Base-by-base conservation (phyloP, 2,329 filamentous ascomycete genomes). In the Colletotrichum sansevieriae region DNA sequence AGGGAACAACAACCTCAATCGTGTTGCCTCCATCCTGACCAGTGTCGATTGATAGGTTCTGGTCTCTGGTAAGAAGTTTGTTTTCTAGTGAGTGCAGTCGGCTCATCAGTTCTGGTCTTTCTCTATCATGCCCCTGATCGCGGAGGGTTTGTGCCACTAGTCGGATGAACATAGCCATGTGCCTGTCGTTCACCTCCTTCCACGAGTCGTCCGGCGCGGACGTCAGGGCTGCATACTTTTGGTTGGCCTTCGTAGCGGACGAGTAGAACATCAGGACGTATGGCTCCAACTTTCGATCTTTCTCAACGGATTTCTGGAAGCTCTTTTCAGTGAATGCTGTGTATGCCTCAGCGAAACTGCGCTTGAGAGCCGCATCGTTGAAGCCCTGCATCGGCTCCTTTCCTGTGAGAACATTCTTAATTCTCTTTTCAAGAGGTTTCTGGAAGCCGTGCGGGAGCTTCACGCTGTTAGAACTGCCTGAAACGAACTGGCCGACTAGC, bases 211-310 rank as follows among this genome's bases (percentile, higher is more conserved):
- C 95, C 0, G 90, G 85, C 1, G 88, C 91, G 88, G 78, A 93
- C 74, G 74, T 93, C 78, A 92, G 90, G 75, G 97, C 87, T 70
- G 97, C 82, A 18, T 81, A 94, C 79, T 92, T 90, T 75, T 97
- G 87, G 70, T 97, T 81, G 37, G 81, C 95, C 78, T 97, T 97
- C 52, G 94, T 97, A 7, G 96, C 95, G 71, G 93, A 92, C 1
- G 95, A 97, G 81, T 97, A 98, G 84, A 99, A 98, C 72, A 98
- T 98, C 73, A 99, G 86, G 59, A 99, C 90, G 59, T 98, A 83
- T 71, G 97, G 95, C 80, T 99, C 96, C 22, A 97, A 91, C 76
- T 95, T 91, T 71, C 95, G 89, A 79, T 98, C 95, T 81, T 97
- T 97, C 76, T 98, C 94, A 84, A 98, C 94, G 68, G 90, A 91